Evolutionary conservation across 2,329 filamentous ascomycete species (phyloP).

Genomic region (Pseudogymnoascus pannorum): DNA sequence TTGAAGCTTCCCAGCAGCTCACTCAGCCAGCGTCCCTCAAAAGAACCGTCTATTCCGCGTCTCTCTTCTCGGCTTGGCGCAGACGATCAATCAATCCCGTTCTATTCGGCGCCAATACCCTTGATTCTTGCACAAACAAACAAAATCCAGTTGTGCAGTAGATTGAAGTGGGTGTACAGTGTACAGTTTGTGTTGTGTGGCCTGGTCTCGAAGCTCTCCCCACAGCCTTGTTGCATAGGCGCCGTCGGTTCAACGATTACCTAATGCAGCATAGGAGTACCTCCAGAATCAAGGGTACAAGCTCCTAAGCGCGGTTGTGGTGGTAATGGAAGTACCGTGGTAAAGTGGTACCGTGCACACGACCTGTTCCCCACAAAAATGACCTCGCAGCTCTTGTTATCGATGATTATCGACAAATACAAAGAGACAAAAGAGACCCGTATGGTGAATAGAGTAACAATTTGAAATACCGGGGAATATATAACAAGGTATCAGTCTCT

Average conservation of each 20-base stretch:
- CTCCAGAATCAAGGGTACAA: neutral
- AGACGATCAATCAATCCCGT: neutral
- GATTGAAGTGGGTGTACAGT: neutral
- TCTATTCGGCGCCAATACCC: neutral
- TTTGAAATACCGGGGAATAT: neutral
- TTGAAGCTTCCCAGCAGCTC: conserved; percentile 4
- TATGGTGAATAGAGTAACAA: neutral
- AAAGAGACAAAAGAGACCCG: neutral
- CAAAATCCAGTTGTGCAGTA: neutral
- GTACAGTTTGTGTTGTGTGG: conserved; percentile 3
- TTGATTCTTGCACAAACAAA: neutral
- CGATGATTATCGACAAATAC: neutral
- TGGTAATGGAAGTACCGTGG: neutral
- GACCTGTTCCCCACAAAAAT: conserved; percentile 3
- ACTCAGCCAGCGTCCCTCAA: neutral
- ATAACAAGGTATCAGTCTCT: neutral
- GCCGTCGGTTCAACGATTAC: neutral
- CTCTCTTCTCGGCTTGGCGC: neutral
- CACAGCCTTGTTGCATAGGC: conserved; percentile 1
- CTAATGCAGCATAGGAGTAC: neutral
- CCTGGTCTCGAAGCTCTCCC: conserved; percentile 1
- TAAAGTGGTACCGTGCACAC: conserved; percentile 4
- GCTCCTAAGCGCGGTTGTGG: neutral
- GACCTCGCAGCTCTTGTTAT: neutral
- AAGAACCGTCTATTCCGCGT: neutral